phyloP scores from a whole-genome alignment of 345 rosid species.

The Geranium rotundifolium region DNA sequence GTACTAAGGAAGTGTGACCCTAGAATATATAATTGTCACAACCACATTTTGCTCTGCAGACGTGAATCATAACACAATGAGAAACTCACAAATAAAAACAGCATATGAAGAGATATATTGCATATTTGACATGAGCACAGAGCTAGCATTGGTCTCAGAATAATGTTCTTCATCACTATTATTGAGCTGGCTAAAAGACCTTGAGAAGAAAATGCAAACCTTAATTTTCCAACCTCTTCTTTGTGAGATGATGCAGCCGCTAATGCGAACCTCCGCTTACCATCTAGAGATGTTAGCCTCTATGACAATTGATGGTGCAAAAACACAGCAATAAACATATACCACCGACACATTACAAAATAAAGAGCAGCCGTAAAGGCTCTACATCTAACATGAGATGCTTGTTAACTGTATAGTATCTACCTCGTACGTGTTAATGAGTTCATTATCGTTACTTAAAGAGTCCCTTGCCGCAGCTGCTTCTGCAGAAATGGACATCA shows the following conservation, averaged over 20 bases:
- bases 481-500: constrained; percentile 99
- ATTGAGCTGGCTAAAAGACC: constrained; percentile 3
- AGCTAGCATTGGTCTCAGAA: neutral
- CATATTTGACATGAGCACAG: neutral
- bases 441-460: constrained; percentile 89
- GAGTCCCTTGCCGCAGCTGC: constrained; percentile 90
- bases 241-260: constrained; percentile 84
- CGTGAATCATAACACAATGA: neutral
- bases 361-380: neutral
- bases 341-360: too few species aligned
- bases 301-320: constrained; percentile 17
- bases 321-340: neutral
- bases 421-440: constrained; percentile 94
- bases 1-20: neutral
- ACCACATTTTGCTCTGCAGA: neutral
- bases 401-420: constrained; percentile 7
- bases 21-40: neutral
- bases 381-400: neutral
- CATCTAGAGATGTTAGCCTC: constrained; percentile 98
- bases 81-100: neutral
- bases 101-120: neutral
- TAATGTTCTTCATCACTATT: neutral
- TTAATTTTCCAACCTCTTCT: constrained; percentile 88
- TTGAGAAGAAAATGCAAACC: constrained; percentile 34
- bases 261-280: constrained; percentile 93